Conservation (phyloP, 306 rosid species). For the Chamaecrista fasciculata region DNA sequence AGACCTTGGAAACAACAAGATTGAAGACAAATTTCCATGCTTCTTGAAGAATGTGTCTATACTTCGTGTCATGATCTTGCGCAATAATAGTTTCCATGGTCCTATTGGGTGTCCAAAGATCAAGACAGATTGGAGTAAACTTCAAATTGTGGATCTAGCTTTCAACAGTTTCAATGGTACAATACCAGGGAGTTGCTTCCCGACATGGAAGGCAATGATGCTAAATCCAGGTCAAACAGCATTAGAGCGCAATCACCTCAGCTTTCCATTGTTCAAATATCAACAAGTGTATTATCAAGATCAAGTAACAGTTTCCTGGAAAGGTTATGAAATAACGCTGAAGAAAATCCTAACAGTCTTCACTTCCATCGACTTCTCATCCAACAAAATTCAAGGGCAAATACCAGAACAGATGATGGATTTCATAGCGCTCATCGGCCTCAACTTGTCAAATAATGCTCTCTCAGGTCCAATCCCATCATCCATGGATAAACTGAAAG, state of each 20-base stretch:
- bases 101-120: slow-evolving; percentile 16
- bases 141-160: slow-evolving; percentile 47
- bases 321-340: slow-evolving; percentile 28
- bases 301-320: slow-evolving; percentile 23
- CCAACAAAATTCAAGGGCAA: slow-evolving; percentile 31
- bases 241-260: not conserved
- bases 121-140: slow-evolving; percentile 23
- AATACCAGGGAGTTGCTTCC: slow-evolving; percentile 18
- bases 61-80: slow-evolving; percentile 38
- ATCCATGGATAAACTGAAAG: slow-evolving; percentile 24
- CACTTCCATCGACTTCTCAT: slow-evolving; percentile 44
- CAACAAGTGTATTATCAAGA: slow-evolving; percentile 33
- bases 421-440: not conserved
- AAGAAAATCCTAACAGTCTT: slow-evolving; percentile 11
- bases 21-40: slow-evolving; percentile 27
- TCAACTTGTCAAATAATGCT: slow-evolving; percentile 44
- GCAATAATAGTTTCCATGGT: slow-evolving; percentile 33
- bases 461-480: slow-evolving; percentile 32
- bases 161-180: slow-evolving; percentile 40
- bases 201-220: slow-evolving; percentile 39
- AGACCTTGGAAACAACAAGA: slow-evolving; percentile 35
- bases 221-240: not conserved
- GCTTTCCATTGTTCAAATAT: not conserved
- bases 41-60: slow-evolving; percentile 16
- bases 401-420: slow-evolving; percentile 45